A percentile compares a stretch with the other conserved stretches of the same genome.
Conservation (phyloP, 805 yeast genomes). For the Metschnikowia hibisci region DNA sequence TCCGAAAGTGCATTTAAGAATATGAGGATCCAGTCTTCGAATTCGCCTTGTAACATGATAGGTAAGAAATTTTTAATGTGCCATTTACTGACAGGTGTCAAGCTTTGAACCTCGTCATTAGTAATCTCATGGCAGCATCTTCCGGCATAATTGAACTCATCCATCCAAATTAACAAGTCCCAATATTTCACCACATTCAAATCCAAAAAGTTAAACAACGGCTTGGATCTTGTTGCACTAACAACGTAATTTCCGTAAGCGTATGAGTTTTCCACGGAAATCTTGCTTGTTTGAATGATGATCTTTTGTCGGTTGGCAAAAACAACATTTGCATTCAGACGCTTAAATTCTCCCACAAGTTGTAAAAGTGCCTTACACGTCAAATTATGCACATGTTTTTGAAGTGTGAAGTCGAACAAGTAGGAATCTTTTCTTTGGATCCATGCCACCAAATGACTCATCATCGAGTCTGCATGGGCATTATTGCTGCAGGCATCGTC, state of each 20-base stretch:
- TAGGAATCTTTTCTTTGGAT: conserved; percentile 70
- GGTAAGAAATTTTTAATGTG: conserved; percentile 76
- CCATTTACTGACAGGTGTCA: conserved; percentile 65
- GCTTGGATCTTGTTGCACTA: conserved; percentile 72
- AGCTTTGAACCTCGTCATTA: conserved; percentile 40
- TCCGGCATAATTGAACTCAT: conserved; percentile 83
- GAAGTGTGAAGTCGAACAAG: conserved; percentile 73
- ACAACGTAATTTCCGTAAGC: conserved; percentile 85
- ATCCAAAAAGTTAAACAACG: conserved; percentile 79
- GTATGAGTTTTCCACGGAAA: conserved; percentile 78
- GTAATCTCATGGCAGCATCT: conserved; percentile 46
- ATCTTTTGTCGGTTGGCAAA: conserved; percentile 77
- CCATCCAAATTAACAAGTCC: conserved; percentile 97
- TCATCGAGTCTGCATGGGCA: conserved; percentile 74
- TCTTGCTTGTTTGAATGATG: conserved; percentile 68
- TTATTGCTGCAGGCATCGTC: conserved; percentile 72
- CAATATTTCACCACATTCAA: conserved; percentile 72
- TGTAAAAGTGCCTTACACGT: conserved; percentile 80
- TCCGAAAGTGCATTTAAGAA: conserved; percentile 68
- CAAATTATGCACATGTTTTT: conserved; percentile 83
- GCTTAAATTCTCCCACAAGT: conserved; percentile 70
- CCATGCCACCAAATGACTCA: conserved; percentile 82
- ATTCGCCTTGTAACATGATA: conserved; percentile 68
- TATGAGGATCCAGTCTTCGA: conserved; percentile 80
- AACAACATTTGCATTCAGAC: conserved; percentile 74